Evolutionary conservation across 2,329 filamentous ascomycete species (phyloP), one percentile per base, ranked within the genome.

Genomic region (Paecilomyces fulvus): DNA sequence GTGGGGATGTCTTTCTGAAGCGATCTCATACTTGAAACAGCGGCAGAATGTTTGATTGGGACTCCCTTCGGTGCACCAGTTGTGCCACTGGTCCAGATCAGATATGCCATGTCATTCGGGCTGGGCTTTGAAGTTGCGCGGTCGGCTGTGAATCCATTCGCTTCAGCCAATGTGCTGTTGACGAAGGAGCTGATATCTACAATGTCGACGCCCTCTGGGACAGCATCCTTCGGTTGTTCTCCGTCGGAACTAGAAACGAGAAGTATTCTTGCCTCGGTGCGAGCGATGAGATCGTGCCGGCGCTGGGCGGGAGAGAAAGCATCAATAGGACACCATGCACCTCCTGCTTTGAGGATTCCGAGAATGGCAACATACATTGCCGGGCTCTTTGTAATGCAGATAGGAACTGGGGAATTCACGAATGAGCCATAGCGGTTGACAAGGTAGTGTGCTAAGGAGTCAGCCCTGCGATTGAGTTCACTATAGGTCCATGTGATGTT

Each of bases 291-390:
- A 25, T 72, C 69, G 51, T 71, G 71, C n/a, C 70, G 71, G 49
- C 73, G 65, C 53, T 69, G 69, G 10, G 68, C 30, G 14, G 73
- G 73, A 17, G 71, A 74, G 5, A 69, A 70, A 9, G 71, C 65
- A 58, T 76, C 73, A 28, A 76, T 70, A 0, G 74, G 72, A 56
- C 70, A 75, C 67, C 71, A 76, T 1, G 73, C 74, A 20, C 63
- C 70, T 1, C 76, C 75, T 28, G 74, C 69, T 57, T 77, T 77
- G 51, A 78, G 60, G 23, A 73, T 68, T 28, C 68, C 75, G 6
- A 77, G 61, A 23, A 77, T 72, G n/a, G 74, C 67, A 17, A 76
- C 65, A 55, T 75, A 75, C 14, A 68, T 33, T 9, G 70, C 67
- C 2, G 71, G 65, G 50, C 69, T 70, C 55, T 71, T 70, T 21